phyloP scores from a whole-genome alignment of 1,284 basidiomycete species.

The Cryptococcus wingfieldii region DNA sequence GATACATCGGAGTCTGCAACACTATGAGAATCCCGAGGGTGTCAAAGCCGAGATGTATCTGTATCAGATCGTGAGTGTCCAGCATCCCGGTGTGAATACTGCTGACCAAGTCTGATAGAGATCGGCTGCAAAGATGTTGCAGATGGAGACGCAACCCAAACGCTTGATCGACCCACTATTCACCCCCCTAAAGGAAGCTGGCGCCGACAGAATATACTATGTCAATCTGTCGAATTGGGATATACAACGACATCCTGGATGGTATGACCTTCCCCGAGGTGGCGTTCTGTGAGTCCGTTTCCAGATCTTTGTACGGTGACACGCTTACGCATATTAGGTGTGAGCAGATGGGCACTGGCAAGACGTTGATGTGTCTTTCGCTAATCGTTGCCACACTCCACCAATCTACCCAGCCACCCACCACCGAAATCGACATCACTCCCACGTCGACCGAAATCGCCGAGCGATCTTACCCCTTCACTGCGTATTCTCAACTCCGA shows the following conservation, averaged over 20 bases:
- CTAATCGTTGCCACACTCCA: conserved; percentile 43
- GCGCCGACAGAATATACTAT: conserved; percentile 17
- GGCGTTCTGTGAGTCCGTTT: conserved; percentile 36
- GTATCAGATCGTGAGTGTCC: conserved; percentile 39
- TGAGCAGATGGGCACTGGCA: conserved; percentile 52
- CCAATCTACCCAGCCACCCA: conserved; percentile 28
- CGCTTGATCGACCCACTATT: conserved; percentile 32
- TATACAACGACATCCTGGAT: conserved; percentile 28
- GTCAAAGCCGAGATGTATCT: conserved; percentile 31
- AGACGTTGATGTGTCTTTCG: conserved; percentile 48
- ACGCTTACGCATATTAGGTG: conserved; percentile 21
- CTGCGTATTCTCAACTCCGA: conserved; percentile 14
- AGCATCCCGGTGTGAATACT: background rate
- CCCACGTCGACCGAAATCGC: conserved; percentile 31
- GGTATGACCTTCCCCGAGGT: conserved; percentile 38
- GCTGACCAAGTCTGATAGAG: conserved; percentile 22
- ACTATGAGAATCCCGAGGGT: conserved; percentile 28
- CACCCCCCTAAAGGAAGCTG: conserved; percentile 25
- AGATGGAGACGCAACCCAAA: conserved; percentile 38
- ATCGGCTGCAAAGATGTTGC: conserved; percentile 33
- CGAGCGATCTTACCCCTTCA: conserved; percentile 30
- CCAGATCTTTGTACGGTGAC: background rate
- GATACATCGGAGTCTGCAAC: conserved; percentile 16
- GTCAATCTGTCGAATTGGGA: conserved; percentile 34
- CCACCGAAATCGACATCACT: conserved; percentile 19